Evolutionary conservation across 805 yeast species (phyloP).

Genomic region (Yamadazyma insecticola): DNA sequence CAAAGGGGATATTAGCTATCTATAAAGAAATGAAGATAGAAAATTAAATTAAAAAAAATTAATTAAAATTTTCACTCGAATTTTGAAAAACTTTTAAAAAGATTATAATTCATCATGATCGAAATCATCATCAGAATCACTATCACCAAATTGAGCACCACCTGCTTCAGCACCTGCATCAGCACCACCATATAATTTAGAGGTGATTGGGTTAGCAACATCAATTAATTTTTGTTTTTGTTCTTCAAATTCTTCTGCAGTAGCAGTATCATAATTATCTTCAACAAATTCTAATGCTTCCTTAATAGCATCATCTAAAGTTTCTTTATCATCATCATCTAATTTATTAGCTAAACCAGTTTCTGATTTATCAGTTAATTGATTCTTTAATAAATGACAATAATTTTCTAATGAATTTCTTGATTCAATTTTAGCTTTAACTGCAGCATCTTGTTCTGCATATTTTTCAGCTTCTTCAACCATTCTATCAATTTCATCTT

Average conservation of each 20-base stretch:
- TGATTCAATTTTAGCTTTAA: slow-evolving; percentile 39
- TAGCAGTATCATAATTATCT: slow-evolving; percentile 74
- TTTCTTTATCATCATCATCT: slow-evolving; percentile 87
- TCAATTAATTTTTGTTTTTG: slow-evolving; percentile 75
- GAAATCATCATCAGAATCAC: slow-evolving; percentile 40
- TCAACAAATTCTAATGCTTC: slow-evolving; percentile 88
- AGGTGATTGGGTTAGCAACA: slow-evolving; percentile 86
- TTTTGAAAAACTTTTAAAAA: too few species aligned
- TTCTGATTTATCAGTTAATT: slow-evolving; percentile 31
- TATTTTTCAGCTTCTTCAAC: slow-evolving; percentile 96
- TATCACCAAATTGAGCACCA: slow-evolving; percentile 40
- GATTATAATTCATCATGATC: slow-evolving; percentile 43
- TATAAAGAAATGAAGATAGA: too few species aligned
- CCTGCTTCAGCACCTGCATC: slow-evolving; percentile 32
- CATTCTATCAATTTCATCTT: slow-evolving; percentile 97
- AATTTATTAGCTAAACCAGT: slow-evolving; percentile 67
- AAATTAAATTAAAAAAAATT: too few species aligned
- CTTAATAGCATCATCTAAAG: slow-evolving; percentile 78
- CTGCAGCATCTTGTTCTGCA: slow-evolving; percentile 43
- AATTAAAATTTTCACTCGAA: too few species aligned
- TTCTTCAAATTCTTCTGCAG: slow-evolving; percentile 90
- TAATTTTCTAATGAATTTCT: slow-evolving; percentile 43
- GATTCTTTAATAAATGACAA: slow-evolving; percentile 45
- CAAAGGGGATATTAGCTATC: too few species aligned
- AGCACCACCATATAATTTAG: slow-evolving; percentile 62